Evolutionary conservation across 805 yeast species (phyloP), one percentile per base, ranked within the genome.

Genomic region (Blastobotrys muscicola): DNA sequence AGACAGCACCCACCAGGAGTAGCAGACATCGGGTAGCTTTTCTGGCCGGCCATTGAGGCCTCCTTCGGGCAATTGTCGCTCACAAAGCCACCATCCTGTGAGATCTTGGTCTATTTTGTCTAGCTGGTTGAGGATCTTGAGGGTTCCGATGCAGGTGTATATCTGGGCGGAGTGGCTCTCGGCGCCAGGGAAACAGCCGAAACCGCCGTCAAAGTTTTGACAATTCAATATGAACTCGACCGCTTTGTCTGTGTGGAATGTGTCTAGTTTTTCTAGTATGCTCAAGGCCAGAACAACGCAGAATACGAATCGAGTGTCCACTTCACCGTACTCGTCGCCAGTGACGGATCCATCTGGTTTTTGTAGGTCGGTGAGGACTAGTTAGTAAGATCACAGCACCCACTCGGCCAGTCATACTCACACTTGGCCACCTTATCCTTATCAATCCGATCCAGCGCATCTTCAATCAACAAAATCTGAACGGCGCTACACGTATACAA

Each of bases 31-130:
- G 0, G 97, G 95, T 13, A 86, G 65, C 59, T 92, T 92, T 46
- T 92, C 95, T 0, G 97, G 96, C 41, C 99, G 73, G 0, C 99
- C 99, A 58, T 92, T 92, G 44, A 92, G 69, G 0, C 99, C 99
- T 4, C 99, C 99, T 26, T 72, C 72, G 4, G 75, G 71, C 7
- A 85, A 74, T 61, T 92, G 99, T 46, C 99, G 68, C 58, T 92
- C 97, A 54, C 90, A 74, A 13, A 92, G 68, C 97, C 98, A 92
- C 76, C 83, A 77, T 2, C 80, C 78, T 9, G 85, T 67, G 38
- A 73, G 60, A 29, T 62, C 64, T 42, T 71, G 64, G 14, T 23
- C 31, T 20, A 76, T 56, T 3, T 57, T 48, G 51, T 82, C 78
- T 16, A 90, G 59, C 12, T 70, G 64, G 38, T 73, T 73, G 10